Evolutionary conservation across 2,329 filamentous ascomycete genomes (phyloP).

Genomic region (Berkeleyomyces basicola): DNA sequence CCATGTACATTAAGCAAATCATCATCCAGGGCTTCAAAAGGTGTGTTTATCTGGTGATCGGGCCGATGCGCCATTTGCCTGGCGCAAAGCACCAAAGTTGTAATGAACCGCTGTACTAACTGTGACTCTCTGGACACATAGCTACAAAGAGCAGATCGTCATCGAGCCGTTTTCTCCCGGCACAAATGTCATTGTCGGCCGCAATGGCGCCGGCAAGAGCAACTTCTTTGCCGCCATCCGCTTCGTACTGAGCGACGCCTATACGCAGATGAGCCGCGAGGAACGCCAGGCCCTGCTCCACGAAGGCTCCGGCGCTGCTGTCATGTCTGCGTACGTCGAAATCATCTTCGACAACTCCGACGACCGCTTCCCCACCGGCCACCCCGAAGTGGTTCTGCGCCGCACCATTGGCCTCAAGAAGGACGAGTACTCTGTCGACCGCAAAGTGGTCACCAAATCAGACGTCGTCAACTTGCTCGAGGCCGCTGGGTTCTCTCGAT

Average conservation of each 20-base stretch:
- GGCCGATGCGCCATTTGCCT: background rate
- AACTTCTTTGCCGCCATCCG: conserved; percentile 99
- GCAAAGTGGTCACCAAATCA: conserved; percentile 85
- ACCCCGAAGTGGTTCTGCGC: conserved; percentile 75
- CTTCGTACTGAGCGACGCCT: conserved; percentile 94
- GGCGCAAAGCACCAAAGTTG: background rate
- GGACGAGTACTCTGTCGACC: conserved; percentile 94
- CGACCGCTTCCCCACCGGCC: conserved; percentile 84
- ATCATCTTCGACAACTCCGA: conserved; percentile 98
- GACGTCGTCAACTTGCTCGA: conserved; percentile 94
- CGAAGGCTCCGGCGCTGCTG: conserved; percentile 90
- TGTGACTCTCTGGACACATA: conserved; percentile 24
- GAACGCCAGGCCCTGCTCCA: conserved; percentile 93
- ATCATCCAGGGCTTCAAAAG: conserved; percentile 99
- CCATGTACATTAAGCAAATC: conserved; percentile 98
- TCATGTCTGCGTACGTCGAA: conserved; percentile 99
- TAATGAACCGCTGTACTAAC: background rate
- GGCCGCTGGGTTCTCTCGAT: conserved; percentile 88
- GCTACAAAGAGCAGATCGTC: conserved; percentile 98
- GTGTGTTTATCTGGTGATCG: conserved; percentile 31
- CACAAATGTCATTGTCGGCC: conserved; percentile 95
- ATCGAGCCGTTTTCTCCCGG: conserved; percentile 97
- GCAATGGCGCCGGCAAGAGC: conserved; percentile 97
- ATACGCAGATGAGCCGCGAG: conserved; percentile 87
- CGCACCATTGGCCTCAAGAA: conserved; percentile 96